A percentile compares a stretch with the other conserved stretches of the same genome.
These are phyloP conservation scores for Lagenidium sp. DNA, from an alignment of 352 stramenopile genomes.

Conservation along the genomic window DNA sequence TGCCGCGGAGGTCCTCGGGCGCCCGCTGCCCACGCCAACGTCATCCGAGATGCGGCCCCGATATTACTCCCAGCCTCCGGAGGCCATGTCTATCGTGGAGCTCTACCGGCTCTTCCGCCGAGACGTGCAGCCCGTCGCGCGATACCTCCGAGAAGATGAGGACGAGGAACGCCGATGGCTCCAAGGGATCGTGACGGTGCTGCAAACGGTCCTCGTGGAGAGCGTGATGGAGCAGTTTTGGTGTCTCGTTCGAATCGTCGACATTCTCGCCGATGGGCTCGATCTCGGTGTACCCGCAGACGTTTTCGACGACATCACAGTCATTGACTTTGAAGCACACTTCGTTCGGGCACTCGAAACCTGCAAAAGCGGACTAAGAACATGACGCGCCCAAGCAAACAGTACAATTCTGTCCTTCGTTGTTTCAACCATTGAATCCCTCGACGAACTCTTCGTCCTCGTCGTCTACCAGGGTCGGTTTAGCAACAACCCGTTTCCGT, in stretches of 20 bases:
- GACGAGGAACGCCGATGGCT: background rate
- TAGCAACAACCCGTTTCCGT: conserved; percentile 25
- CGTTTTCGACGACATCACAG: conserved; percentile 24
- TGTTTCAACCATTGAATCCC: conserved; percentile 10
- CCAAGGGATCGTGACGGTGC: background rate
- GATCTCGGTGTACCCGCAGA: conserved; percentile 22
- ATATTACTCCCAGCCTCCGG: background rate
- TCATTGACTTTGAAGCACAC: conserved; percentile 43
- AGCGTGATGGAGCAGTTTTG: conserved; percentile 54
- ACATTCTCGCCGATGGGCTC: conserved; percentile 44
- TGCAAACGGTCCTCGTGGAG: conserved; percentile 8
- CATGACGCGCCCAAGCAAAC: too few relatives aligned
- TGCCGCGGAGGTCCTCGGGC: conserved; percentile 28
- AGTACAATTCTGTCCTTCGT: too few relatives aligned
- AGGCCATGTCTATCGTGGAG: too few relatives aligned
- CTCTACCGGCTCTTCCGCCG: too few relatives aligned
- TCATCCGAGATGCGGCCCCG: conserved; percentile 12
- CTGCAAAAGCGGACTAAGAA: conserved; percentile 10
- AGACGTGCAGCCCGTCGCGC: too few relatives aligned
- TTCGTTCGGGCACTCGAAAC: conserved; percentile 61
- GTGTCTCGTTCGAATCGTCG: conserved; percentile 50
- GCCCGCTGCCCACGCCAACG: background rate
- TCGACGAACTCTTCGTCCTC: conserved; percentile 28
- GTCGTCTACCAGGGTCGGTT: conserved; percentile 15
- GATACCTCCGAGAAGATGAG: background rate